Base-by-base conservation (phyloP, 2,329 filamentous ascomycete genomes). In the Talaromyces sp. region DNA sequence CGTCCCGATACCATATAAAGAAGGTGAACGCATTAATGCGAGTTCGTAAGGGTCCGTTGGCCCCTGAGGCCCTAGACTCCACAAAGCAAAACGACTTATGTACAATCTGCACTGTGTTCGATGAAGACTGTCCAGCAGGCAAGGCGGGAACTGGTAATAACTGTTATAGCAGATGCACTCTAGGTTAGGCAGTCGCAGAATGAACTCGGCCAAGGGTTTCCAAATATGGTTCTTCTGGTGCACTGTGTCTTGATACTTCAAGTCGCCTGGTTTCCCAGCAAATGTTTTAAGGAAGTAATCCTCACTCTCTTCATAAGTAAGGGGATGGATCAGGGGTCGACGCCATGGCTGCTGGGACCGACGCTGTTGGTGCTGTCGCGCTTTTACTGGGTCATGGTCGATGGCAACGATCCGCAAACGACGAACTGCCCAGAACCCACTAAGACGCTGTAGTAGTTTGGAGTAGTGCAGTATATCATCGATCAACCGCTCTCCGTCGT, bases 401-500 rank as follows among this genome's bases (percentile, higher is more conserved):
- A 13, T 27, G 54, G 19, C 38, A 25, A 38, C 22, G 11, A 58
- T 58, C 7, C 40, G 40, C 25, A 40, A 27, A 25, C 54, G 54
- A n/a, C 34, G 54, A 25, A 58, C 54, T 4, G 13, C 38, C n/a
- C 31, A 40, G 13, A 38, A 27, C 7, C n/a, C 34, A 27, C 25
- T 27, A 10, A 27, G 5, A 22, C 34, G 8, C n/a, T 43, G n/a
- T 27, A 58, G 19, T n/a, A 58, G 5, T 29, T 58, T 5, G 7
- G 56, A 58, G 34, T 58, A 58, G 2, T 58, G 36, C 56, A n/a
- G 36, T 58, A 58, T 31, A 43, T 58, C 56, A 10, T 58, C 36
- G 22, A 5, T 7, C 53, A 58, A 25, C 11, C 25, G 31, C n/a
- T 56, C 31, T 22, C 53, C 31, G 43, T 40, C 27, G 31, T 58